Conservation (phyloP, 176 grass and related monocot genomes). For the Zizania latifolia region DNA sequence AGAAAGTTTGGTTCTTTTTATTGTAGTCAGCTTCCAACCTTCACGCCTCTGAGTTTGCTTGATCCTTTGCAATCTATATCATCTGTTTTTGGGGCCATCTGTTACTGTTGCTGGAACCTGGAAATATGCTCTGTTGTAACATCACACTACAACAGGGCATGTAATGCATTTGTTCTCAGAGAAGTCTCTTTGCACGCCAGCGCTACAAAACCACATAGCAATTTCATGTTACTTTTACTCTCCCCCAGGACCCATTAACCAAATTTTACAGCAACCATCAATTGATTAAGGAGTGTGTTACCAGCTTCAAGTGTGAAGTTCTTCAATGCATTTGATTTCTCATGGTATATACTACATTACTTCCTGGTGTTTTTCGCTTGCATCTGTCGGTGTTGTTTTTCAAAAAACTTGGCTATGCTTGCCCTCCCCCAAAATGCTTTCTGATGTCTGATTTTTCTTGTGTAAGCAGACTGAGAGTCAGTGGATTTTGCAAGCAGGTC, state of each 20-base stretch:
- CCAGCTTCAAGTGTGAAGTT: conserved; percentile 3
- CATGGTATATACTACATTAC: conserved; percentile 4
- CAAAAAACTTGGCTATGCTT: not conserved
- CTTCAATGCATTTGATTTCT: not conserved
- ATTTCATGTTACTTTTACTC: not conserved
- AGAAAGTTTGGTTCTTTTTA: not conserved
- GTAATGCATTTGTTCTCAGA: not conserved
- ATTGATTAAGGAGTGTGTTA: not conserved
- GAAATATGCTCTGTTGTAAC: not conserved
- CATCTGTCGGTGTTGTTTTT: not conserved
- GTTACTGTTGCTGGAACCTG: not conserved
- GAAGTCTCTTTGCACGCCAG: not conserved
- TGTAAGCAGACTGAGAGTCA: conserved; percentile 26
- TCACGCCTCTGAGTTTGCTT: not conserved
- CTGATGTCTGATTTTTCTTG: not conserved
- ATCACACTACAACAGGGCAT: not conserved
- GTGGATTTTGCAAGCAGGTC: not conserved
- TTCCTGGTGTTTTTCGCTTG: not conserved
- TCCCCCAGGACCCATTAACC: not conserved
- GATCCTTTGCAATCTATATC: not conserved
- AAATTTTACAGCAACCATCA: not conserved
- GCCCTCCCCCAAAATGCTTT: not conserved
- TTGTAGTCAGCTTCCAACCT: not conserved
- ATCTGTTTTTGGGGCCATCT: not conserved
- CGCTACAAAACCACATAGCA: not conserved